Evolutionary conservation across 495 filamentous ascomycete genomes (phyloP).

Genomic region (Astrocystis sublimbata): DNA sequence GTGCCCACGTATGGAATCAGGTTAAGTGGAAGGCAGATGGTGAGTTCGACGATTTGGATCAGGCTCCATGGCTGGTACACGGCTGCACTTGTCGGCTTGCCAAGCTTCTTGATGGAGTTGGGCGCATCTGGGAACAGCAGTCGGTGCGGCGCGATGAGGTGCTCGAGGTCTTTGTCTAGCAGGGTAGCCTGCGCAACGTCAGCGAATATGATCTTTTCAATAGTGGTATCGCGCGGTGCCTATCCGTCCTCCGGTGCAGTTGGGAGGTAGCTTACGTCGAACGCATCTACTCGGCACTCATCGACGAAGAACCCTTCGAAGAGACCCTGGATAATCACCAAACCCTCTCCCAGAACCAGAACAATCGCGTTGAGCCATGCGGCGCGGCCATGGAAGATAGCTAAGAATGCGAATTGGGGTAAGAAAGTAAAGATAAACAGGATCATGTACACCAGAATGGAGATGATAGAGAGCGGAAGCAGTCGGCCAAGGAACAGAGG

Average conservation of each 20-base stretch:
- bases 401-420: slow-evolving; percentile 77
- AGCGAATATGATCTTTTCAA: not conserved
- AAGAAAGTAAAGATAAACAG: slow-evolving; percentile 88
- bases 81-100: slow-evolving; percentile 69
- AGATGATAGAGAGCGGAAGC: slow-evolving; percentile 69
- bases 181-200: slow-evolving; percentile 41
- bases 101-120: slow-evolving; percentile 68
- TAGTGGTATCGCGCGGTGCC: not conserved
- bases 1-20: slow-evolving; percentile 85
- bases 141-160: slow-evolving; percentile 69
- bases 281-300: slow-evolving; percentile 84
- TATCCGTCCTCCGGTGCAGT: not conserved
- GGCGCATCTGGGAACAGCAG: slow-evolving; percentile 62
- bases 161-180: slow-evolving; percentile 50
- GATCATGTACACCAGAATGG: slow-evolving; percentile 66
- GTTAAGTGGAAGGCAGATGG: slow-evolving; percentile 81
- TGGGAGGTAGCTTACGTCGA: slow-evolving; percentile 65
- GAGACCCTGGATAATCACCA: slow-evolving; percentile 74
- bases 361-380: slow-evolving; percentile 74
- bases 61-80: slow-evolving; percentile 68
- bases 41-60: slow-evolving; percentile 75
- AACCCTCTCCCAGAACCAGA: slow-evolving; percentile 78
- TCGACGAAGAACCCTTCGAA: slow-evolving; percentile 81
- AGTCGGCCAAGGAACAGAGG: slow-evolving; percentile 70
- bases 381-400: slow-evolving; percentile 82